Percentiles rank a stretch among this genome's conserved stretches.
Evolutionary conservation across 1,284 basidiomycete genomes (phyloP).

Genomic region (Papiliotrema nemorosa): DNA sequence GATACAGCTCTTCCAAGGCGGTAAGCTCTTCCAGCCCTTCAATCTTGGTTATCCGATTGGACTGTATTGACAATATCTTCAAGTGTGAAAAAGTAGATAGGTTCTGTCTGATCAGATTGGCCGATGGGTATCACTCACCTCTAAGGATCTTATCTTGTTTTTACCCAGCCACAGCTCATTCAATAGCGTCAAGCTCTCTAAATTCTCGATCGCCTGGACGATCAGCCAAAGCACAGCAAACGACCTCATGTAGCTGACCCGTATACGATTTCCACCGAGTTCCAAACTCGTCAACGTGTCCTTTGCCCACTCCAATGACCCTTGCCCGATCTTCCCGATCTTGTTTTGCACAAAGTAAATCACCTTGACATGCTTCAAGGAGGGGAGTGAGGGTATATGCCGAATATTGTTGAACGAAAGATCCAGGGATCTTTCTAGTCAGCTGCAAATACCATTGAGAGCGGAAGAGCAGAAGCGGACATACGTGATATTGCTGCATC

Average conservation of each 20-base stretch:
- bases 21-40: slow-evolving; percentile 70
- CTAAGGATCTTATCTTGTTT: slow-evolving; percentile 87
- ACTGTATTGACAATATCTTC: slow-evolving; percentile 82
- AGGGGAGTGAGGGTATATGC: slow-evolving; percentile 58
- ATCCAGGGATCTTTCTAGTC: slow-evolving; percentile 69
- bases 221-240: neutral
- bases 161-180: slow-evolving; percentile 97
- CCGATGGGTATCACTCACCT: slow-evolving; percentile 54
- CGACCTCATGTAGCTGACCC: slow-evolving; percentile 55
- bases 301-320: slow-evolving; percentile 58
- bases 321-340: slow-evolving; percentile 70
- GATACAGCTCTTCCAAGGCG: slow-evolving; percentile 83
- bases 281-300: slow-evolving; percentile 76
- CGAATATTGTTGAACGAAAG: slow-evolving; percentile 91
- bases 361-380: slow-evolving; percentile 59
- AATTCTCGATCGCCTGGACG: slow-evolving; percentile 74
- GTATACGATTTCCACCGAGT: slow-evolving; percentile 85
- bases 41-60: slow-evolving; percentile 86
- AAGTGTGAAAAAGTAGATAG: slow-evolving; percentile 66
- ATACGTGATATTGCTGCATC: slow-evolving; percentile 63
- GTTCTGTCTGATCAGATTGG: slow-evolving; percentile 50
- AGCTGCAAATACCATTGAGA: neutral
- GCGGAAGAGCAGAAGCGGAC: too few species aligned
- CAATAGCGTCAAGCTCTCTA: slow-evolving; percentile 75
- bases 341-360: slow-evolving; percentile 97